A percentile compares a stretch with the other conserved stretches of the same genome.
These are phyloP conservation scores for Ambrosiella cleistominuta DNA, from an alignment of 2,329 filamentous ascomycete genomes.

Conservation along the genomic window DNA sequence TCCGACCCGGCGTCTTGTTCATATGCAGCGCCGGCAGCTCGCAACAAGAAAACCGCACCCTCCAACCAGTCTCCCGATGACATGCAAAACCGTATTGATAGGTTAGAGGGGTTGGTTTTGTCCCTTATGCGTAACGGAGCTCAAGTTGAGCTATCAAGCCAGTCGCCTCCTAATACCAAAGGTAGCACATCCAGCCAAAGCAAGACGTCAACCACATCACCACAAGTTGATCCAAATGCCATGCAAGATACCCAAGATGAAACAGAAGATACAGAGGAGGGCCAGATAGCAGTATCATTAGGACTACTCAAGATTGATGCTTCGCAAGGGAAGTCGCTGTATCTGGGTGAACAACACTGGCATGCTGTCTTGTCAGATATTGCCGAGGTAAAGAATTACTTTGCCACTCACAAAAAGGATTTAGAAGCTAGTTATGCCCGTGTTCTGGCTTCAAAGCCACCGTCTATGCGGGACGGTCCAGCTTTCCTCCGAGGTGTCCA, in stretches of 20 bases:
- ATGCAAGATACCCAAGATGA: constrained; percentile 13
- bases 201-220: constrained; percentile 3
- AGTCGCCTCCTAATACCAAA: background rate
- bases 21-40: constrained; percentile 53
- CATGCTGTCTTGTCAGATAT: constrained; percentile 66
- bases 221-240: background rate
- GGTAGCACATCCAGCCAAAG: background rate
- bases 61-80: constrained; percentile 57
- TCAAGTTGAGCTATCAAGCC: constrained; percentile 26
- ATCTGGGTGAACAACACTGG: constrained; percentile 73
- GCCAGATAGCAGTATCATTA: constrained; percentile 46
- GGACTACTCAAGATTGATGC: constrained; percentile 68
- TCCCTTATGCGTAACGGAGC: constrained; percentile 82
- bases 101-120: constrained; percentile 77
- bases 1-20: constrained; percentile 65
- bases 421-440: constrained; percentile 65
- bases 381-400: constrained; percentile 85
- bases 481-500: constrained; percentile 64
- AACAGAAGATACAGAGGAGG: constrained; percentile 6
- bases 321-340: constrained; percentile 62
- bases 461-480: constrained; percentile 43
- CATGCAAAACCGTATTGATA: constrained; percentile 96
- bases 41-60: constrained; percentile 56
- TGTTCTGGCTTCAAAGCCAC: constrained; percentile 51
- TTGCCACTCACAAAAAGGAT: constrained; percentile 70